Evolutionary conservation across 768 basidiomycete genomes (phyloP).

Genomic region (Kwoniella botswanensis): DNA sequence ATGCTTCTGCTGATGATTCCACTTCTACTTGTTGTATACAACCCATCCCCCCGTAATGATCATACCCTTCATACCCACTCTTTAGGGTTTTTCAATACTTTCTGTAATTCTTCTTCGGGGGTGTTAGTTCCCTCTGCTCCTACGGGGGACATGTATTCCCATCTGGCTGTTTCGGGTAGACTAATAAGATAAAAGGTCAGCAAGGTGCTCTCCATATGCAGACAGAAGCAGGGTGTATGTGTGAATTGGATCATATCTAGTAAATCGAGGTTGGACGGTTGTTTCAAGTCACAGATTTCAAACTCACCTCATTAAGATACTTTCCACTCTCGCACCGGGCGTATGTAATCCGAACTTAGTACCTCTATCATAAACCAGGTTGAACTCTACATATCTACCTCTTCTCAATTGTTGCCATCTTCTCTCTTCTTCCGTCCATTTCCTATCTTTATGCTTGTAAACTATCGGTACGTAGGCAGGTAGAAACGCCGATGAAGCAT

Average conservation of each 20-base stretch:
- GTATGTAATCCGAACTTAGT: slow-evolving; percentile 86
- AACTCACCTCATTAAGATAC: slow-evolving; percentile 76
- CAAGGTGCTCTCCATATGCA: too few relatives aligned
- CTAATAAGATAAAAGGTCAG: slow-evolving; percentile 22
- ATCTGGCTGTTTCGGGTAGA: slow-evolving; percentile 80
- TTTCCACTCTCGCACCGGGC: slow-evolving; percentile 84
- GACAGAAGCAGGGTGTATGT: too few relatives aligned
- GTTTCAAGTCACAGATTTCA: too few relatives aligned
- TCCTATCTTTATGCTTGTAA: slow-evolving; percentile 62
- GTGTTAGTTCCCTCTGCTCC: slow-evolving; percentile 66
- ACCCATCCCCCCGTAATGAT: background rate
- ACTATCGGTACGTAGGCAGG: slow-evolving; percentile 92
- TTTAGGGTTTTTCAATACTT: slow-evolving; percentile 67
- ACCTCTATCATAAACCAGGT: slow-evolving; percentile 81
- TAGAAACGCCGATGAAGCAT: slow-evolving; percentile 78
- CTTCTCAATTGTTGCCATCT: slow-evolving; percentile 92
- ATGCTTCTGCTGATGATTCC: background rate
- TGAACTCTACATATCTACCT: slow-evolving; percentile 95
- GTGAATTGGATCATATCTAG: too few relatives aligned
- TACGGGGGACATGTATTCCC: slow-evolving; percentile 85
- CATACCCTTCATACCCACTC: slow-evolving; percentile 64
- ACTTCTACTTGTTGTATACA: slow-evolving; percentile 3
- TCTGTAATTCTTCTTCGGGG: slow-evolving; percentile 70
- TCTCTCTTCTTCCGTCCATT: slow-evolving; percentile 65
- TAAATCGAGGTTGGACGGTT: too few relatives aligned